phyloP scores from a whole-genome alignment of 2,329 filamentous ascomycete genomes.

The Colletotrichum incanum region DNA sequence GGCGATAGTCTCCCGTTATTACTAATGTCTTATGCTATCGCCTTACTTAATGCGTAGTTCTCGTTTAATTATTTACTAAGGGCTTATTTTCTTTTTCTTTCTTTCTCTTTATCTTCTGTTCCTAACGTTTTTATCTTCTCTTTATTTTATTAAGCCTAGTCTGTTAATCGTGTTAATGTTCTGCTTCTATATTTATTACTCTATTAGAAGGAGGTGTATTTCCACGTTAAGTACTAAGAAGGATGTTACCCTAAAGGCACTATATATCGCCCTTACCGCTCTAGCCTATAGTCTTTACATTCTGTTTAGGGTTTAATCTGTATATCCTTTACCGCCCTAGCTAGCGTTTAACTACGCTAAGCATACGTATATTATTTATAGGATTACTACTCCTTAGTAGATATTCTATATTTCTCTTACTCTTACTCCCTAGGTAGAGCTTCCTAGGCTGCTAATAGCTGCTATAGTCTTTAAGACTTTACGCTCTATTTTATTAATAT shows the following conservation, averaged over 20 bases:
- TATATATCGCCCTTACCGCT: background rate
- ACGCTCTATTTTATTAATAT: constrained; percentile 45
- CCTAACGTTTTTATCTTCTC: background rate
- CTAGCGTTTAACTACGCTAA: constrained; percentile 46
- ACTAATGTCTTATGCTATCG: background rate
- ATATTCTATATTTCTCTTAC: constrained; percentile 47
- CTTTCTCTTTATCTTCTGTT: background rate
- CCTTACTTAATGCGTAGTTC: background rate
- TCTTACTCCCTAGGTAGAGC: constrained; percentile 46
- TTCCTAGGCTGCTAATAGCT: constrained; percentile 47
- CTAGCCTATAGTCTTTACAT: background rate
- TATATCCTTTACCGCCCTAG: constrained; percentile 19
- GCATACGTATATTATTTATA: constrained; percentile 48
- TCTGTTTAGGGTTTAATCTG: background rate
- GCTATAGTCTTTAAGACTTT: constrained; percentile 45
- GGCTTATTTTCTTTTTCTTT: background rate
- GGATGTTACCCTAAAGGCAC: background rate
- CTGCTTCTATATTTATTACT: constrained; percentile 18
- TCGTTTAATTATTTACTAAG: background rate
- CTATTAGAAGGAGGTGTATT: background rate
- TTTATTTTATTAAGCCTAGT: background rate
- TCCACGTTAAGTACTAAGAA: background rate
- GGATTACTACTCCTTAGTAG: constrained; percentile 48
- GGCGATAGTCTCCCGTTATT: background rate
- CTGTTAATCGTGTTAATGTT: background rate